Evolutionary conservation across 805 yeast species (phyloP).

Genomic region (Hanseniaspora mollemarum): DNA sequence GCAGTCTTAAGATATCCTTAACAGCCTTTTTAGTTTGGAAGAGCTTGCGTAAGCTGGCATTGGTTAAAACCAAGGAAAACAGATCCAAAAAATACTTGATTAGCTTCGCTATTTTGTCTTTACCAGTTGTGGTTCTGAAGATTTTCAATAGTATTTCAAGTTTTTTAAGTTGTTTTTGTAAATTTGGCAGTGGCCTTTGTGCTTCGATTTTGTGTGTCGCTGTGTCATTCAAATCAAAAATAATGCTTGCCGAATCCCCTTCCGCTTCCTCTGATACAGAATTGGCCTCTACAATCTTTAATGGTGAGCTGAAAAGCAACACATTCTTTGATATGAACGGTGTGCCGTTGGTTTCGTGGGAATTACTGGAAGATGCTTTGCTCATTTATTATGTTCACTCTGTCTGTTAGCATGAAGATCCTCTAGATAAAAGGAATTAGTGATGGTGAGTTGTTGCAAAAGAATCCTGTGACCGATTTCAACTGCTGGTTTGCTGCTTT

Average conservation of each 20-base stretch:
- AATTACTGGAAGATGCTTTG: no score
- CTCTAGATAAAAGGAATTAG: no score
- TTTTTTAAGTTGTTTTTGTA: neutral
- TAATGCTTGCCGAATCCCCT: neutral
- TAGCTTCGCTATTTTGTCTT: conserved; percentile 59
- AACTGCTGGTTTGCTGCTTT: no score
- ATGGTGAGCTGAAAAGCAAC: neutral
- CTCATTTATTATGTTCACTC: no score
- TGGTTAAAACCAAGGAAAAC: conserved; percentile 38
- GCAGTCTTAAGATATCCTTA: conserved; percentile 23
- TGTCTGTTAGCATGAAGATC: no score
- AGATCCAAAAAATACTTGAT: conserved; percentile 49
- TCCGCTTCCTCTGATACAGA: neutral
- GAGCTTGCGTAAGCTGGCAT: conserved; percentile 19
- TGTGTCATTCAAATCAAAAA: neutral
- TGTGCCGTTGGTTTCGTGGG: neutral
- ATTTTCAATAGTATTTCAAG: conserved; percentile 37
- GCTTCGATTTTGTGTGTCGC: no score
- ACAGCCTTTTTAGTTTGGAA: conserved; percentile 25
- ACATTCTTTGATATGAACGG: conserved; percentile 7
- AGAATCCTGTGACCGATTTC: no score
- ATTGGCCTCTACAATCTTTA: neutral
- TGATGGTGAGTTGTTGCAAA: no score
- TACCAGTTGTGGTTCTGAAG: conserved; percentile 49
- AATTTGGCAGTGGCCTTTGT: no score